Conservation (phyloP, 2,329 filamentous ascomycete species). For the Paradendryphiella salina region DNA sequence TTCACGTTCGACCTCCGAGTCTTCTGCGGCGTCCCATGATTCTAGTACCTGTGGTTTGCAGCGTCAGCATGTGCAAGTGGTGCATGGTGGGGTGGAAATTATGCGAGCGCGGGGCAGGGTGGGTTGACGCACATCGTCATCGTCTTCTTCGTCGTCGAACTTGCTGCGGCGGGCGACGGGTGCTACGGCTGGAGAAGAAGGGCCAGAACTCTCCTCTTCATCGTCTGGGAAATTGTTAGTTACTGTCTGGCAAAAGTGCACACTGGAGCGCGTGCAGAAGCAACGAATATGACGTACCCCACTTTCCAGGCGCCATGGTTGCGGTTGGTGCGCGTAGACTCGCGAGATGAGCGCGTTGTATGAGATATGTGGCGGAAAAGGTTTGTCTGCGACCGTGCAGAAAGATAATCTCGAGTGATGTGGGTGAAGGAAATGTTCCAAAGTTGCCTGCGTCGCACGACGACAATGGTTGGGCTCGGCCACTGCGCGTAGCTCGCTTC, state of each 20-base stretch:
- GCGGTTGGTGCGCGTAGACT: conserved; percentile 18
- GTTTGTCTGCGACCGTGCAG: conserved; percentile 2
- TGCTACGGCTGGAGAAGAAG: conserved; percentile 53
- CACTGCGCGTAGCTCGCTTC: conserved; percentile 26
- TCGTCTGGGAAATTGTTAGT: conserved; percentile 48
- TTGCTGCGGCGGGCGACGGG: conserved; percentile 61
- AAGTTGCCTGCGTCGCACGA: conserved; percentile 28
- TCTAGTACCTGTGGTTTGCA: conserved; percentile 72
- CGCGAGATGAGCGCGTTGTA: neutral
- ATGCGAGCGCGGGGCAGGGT: conserved; percentile 19
- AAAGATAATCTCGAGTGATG: conserved; percentile 14
- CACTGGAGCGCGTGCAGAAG: conserved; percentile 23
- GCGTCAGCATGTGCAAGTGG: conserved; percentile 23
- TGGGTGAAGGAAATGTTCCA: conserved; percentile 20
- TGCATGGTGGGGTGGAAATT: conserved; percentile 23
- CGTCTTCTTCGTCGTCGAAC: conserved; percentile 90
- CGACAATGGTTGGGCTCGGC: conserved; percentile 35
- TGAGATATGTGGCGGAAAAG: neutral
- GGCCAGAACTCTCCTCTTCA: conserved; percentile 61
- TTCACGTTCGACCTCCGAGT: conserved; percentile 94
- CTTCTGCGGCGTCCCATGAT: conserved; percentile 94
- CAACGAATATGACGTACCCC: conserved; percentile 48
- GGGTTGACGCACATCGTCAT: conserved; percentile 69
- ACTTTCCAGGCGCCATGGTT: conserved; percentile 47
- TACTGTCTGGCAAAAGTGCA: neutral